Evolutionary conservation across 345 rosid genomes (phyloP).

Genomic region (Combretum micranthum): DNA sequence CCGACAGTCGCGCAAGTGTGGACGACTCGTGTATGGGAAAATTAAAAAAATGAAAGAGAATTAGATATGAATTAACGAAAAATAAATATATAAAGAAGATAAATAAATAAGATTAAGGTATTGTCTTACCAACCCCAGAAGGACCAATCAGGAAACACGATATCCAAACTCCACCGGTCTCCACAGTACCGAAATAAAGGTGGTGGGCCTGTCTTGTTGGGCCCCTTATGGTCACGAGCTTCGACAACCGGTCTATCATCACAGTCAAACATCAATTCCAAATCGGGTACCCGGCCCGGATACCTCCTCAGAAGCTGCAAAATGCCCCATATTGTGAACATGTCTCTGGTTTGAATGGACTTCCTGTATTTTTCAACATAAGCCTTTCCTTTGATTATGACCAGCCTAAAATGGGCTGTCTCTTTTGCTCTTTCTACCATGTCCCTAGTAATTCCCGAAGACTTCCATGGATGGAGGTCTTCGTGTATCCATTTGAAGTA

Average conservation of each 20-base stretch:
- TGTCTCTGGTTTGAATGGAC: constrained; percentile 45
- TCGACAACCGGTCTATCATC: constrained; percentile 34
- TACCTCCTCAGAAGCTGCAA: constrained; percentile 46
- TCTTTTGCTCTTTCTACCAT: constrained; percentile 39
- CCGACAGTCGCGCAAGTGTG: too few species aligned
- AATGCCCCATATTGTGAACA: constrained; percentile 55
- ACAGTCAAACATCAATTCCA: constrained; percentile 55
- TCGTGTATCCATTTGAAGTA: constrained; percentile 69
- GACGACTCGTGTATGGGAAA: too few species aligned
- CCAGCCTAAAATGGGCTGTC: constrained; percentile 36
- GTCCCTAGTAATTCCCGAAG: constrained; percentile 41
- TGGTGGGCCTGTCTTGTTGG: constrained; percentile 29
- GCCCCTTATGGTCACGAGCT: constrained; percentile 21
- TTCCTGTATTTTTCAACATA: constrained; percentile 27
- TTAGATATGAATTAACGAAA: too few species aligned
- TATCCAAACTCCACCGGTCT: constrained; percentile 20
- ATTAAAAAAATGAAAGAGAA: too few species aligned
- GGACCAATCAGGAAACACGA: constrained; percentile 65
- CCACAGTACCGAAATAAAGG: constrained; percentile 51
- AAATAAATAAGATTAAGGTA: too few species aligned
- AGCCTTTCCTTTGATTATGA: constrained; percentile 30
- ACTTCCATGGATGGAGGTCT: constrained; percentile 52
- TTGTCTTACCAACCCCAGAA: constrained; percentile 76
- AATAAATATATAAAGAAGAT: too few species aligned
- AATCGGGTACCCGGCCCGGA: constrained; percentile 49